phyloP scores from a whole-genome alignment of 305 asterid species.

The Solanum hybrid region DNA sequence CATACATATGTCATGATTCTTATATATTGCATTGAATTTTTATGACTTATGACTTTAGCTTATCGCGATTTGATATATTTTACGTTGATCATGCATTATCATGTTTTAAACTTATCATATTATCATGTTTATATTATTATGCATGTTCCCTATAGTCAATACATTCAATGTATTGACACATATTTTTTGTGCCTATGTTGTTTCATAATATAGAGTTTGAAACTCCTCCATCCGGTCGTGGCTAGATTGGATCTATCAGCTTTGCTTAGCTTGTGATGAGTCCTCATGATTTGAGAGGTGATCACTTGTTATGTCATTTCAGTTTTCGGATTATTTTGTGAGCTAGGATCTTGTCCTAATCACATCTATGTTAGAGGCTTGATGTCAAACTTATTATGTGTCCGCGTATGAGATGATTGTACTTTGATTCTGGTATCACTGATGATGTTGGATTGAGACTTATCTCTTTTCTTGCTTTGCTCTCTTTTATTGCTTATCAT shows the following conservation, averaged over 20 bases:
- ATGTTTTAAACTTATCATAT: not conserved
- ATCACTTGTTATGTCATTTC: too few relatives aligned
- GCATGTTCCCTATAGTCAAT: not conserved
- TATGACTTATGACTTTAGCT: not conserved
- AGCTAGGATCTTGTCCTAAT: not conserved
- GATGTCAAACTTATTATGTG: not conserved
- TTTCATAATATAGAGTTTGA: not conserved
- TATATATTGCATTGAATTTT: not conserved
- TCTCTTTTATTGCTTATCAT: not conserved
- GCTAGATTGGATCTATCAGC: not conserved
- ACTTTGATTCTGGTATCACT: not conserved
- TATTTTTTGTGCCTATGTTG: not conserved
- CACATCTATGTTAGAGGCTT: not conserved
- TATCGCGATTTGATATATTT: not conserved
- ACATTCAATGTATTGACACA: not conserved
- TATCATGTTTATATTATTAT: not conserved
- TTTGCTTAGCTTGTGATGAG: not conserved
- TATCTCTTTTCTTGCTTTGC: not conserved
- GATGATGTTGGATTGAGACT: too few relatives aligned
- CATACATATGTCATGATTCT: not conserved
- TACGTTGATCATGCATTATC: not conserved
- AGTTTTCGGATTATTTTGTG: too few relatives aligned
- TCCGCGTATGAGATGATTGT: not conserved
- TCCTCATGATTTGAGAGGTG: too few relatives aligned
- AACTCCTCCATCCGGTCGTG: not conserved